Percentiles rank a stretch among this genome's conserved stretches.
Conservation (phyloP, 768 basidiomycete species). For the Suillus subalutaceus region DNA sequence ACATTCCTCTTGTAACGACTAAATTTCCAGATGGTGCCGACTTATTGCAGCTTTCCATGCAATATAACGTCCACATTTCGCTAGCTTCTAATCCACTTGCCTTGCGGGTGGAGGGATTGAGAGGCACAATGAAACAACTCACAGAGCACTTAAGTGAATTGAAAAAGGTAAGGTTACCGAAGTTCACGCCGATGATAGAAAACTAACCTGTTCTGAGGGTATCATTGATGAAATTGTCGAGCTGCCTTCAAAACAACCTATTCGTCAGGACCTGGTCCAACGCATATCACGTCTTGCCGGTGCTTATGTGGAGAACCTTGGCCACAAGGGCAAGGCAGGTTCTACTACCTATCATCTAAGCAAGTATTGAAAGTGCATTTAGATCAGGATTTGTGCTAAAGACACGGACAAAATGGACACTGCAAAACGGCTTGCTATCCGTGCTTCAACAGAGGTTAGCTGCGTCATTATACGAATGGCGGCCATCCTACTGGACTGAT, state of each 20-base stretch:
- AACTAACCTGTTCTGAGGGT: constrained; percentile 17
- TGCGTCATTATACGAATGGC: no score
- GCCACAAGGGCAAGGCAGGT: constrained; percentile 48
- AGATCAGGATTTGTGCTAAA: constrained; percentile 63
- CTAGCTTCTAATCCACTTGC: constrained; percentile 58
- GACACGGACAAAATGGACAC: constrained; percentile 39
- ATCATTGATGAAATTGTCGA: constrained; percentile 37
- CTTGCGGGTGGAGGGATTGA: constrained; percentile 60
- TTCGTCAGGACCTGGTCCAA: constrained; percentile 53
- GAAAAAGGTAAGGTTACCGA: constrained; percentile 45
- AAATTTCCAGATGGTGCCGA: constrained; percentile 59
- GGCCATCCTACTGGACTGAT: not conserved
- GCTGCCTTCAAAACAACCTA: constrained; percentile 46
- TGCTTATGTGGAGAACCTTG: constrained; percentile 60
- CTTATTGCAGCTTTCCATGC: constrained; percentile 58
- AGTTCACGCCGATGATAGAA: not conserved
- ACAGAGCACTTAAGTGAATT: constrained; percentile 48
- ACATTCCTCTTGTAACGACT: constrained; percentile 11
- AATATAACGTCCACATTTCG: constrained; percentile 64
- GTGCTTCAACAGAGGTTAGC: constrained; percentile 56
- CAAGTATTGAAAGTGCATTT: constrained; percentile 6
- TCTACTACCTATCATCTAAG: not conserved
- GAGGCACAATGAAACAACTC: constrained; percentile 52
- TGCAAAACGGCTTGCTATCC: constrained; percentile 57
- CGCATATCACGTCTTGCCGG: constrained; percentile 70